Base-by-base conservation (phyloP, 1,284 basidiomycete genomes). In the Rhodofomes roseus region DNA sequence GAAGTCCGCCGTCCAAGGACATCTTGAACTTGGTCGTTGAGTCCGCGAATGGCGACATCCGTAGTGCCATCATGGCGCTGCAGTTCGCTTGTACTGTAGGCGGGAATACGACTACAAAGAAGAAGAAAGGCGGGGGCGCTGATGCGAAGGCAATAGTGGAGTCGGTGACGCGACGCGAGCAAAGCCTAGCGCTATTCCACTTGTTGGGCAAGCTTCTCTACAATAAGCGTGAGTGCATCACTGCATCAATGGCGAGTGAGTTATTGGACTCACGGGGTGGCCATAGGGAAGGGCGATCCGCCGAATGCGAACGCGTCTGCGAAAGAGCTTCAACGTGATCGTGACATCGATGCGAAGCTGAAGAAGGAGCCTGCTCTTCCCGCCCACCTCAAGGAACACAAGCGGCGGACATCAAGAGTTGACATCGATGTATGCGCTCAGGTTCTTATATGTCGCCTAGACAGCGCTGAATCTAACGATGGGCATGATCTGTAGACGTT, bases 191-290 rank as follows among this genome's bases (percentile, higher is more conserved):
- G 2, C 77, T 99, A 41, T 99, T 98, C 69, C 97, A 98, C 75
- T 78, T 98, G 7, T 77, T 99, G 39, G 97, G 96, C 6, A 96
- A 93, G 74, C 83, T 98, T 2, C 74, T 99, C 54, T 99, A 96
- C 73, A 98, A 97, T 74, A 99, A 98, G 74, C 85, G 96, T 93
- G 60, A 60, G 84, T 75, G n/a, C 36, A 18, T 14, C 1, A 39
- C 18, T 29, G 34, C 20, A 8, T 18, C n/a, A 34, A 8, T 3
- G 16, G 29, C 2, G 39, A 22, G 5, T 25, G 29, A 6, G 12
- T 4, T 56, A 4, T 11, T 20, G 22, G 27, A 36, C 51, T 55
- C 14, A 57, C 18, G 23, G 23, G 1, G 12, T 31, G 31, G 25
- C 2, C 60, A 4, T 60, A 93, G 91, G 92, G 5, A 91, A 90